phyloP scores from a whole-genome alignment of 2,329 filamentous ascomycete species.

The Aspergillus puulaauensis region DNA sequence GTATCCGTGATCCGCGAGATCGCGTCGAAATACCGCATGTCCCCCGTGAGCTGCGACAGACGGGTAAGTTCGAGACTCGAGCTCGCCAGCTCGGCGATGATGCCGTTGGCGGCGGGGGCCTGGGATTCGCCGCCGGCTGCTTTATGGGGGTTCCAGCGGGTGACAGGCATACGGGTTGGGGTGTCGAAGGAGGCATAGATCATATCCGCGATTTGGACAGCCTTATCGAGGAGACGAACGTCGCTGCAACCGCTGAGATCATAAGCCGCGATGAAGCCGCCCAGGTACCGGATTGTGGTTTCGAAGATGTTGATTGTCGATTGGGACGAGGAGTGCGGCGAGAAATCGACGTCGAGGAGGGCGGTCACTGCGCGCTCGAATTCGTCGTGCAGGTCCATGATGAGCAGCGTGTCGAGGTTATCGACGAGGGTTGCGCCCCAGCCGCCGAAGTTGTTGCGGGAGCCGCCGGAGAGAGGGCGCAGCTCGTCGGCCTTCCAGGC shows the following conservation, averaged over 20 bases:
- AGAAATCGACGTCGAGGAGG: slow-evolving; percentile 73
- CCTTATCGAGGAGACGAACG: slow-evolving; percentile 68
- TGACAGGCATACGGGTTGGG: slow-evolving; percentile 81
- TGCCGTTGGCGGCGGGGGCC: not conserved
- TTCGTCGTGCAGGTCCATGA: slow-evolving; percentile 72
- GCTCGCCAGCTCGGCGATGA: slow-evolving; percentile 69
- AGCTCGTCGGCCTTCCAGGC: slow-evolving; percentile 86
- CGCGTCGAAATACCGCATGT: slow-evolving; percentile 81
- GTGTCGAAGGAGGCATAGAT: slow-evolving; percentile 80
- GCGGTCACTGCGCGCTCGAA: slow-evolving; percentile 72
- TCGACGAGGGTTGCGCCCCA: slow-evolving; percentile 86
- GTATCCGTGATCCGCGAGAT: slow-evolving; percentile 77
- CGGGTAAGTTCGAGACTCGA: slow-evolving; percentile 85
- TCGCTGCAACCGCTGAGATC: slow-evolving; percentile 72
- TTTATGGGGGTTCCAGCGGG: slow-evolving; percentile 68
- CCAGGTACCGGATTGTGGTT: slow-evolving; percentile 83
- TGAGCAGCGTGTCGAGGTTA: slow-evolving; percentile 75
- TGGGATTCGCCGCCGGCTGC: slow-evolving; percentile 44
- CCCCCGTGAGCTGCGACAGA: slow-evolving; percentile 75
- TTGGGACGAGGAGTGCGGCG: slow-evolving; percentile 55
- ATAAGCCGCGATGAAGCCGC: slow-evolving; percentile 77
- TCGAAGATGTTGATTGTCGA: slow-evolving; percentile 73
- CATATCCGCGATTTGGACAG: slow-evolving; percentile 73
- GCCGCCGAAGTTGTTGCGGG: slow-evolving; percentile 78
- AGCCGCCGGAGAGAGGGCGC: slow-evolving; percentile 64